phyloP scores from a whole-genome alignment of 2,329 filamentous ascomycete genomes.

The Fusarium sp. region DNA sequence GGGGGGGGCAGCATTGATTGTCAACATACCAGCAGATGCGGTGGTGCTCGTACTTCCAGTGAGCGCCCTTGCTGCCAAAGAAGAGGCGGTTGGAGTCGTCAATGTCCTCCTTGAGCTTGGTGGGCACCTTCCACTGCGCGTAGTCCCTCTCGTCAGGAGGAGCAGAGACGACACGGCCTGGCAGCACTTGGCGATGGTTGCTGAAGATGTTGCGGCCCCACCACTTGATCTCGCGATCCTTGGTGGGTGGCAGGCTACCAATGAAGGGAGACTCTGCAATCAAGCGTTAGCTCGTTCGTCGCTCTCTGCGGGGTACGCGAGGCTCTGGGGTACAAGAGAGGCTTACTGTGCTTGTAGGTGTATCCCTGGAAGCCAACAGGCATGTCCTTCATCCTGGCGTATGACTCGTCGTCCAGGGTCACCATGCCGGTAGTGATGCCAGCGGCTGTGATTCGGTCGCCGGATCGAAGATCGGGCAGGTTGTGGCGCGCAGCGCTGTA shows the following conservation, averaged over 20 bases:
- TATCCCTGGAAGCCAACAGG: constrained; percentile 59
- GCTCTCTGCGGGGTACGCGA: constrained; percentile 31
- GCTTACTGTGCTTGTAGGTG: constrained; percentile 48
- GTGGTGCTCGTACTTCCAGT: constrained; percentile 68
- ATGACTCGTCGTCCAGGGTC: constrained; percentile 58
- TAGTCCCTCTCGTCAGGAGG: constrained; percentile 67
- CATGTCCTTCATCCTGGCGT: constrained; percentile 56
- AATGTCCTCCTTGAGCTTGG: constrained; percentile 65
- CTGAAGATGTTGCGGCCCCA: constrained; percentile 69
- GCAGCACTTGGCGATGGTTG: constrained; percentile 62
- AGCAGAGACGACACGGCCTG: constrained; percentile 63
- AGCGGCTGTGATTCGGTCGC: constrained; percentile 64
- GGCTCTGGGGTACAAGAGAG: constrained; percentile 41
- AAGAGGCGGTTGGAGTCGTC: constrained; percentile 64
- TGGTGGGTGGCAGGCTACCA: constrained; percentile 65
- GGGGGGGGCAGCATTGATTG: no score
- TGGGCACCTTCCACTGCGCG: constrained; percentile 68
- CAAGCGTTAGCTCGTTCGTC: constrained; percentile 31
- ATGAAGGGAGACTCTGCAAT: constrained; percentile 61
- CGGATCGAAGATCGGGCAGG: constrained; percentile 58
- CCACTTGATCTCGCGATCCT: constrained; percentile 63
- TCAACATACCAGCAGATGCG: constrained; percentile 70
- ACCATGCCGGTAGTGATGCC: constrained; percentile 68
- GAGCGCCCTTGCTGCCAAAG: constrained; percentile 64
- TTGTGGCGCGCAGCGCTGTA: constrained; percentile 60